phyloP scores from a whole-genome alignment of 2,329 filamentous ascomycete genomes.

The Cyphellophora europaea region DNA sequence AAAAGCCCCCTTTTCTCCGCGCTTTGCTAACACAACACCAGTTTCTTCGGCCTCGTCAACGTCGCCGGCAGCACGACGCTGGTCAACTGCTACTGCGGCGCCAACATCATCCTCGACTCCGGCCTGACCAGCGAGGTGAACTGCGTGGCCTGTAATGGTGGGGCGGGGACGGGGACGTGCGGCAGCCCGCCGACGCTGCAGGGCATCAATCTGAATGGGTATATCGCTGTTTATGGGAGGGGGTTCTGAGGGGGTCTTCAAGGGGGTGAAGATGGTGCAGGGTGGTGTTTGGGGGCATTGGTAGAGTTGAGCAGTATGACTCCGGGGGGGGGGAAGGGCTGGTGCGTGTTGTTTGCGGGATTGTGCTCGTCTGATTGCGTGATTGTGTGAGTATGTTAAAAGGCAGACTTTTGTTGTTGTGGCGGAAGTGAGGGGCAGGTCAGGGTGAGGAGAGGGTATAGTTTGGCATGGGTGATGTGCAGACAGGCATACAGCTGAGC shows the following conservation, averaged over 20 bases:
- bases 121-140: conserved; percentile 2
- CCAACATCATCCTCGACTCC: conserved; percentile 1
- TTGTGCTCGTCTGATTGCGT: not conserved
- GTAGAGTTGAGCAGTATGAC: not conserved
- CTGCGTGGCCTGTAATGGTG: conserved; percentile 8
- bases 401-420: not conserved
- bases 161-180: not conserved
- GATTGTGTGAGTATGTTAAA: not conserved
- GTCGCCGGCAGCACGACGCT: not conserved
- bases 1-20: no score
- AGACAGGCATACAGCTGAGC: no score
- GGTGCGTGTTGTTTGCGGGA: not conserved
- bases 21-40: conserved; percentile 6
- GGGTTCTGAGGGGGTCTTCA: conserved; percentile 36
- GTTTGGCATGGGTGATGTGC: no score
- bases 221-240: conserved; percentile 12
- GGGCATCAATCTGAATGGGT: conserved; percentile 2
- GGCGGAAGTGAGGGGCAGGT: no score
- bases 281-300: no score
- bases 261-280: not conserved
- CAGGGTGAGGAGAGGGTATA: no score
- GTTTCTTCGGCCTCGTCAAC: conserved; percentile 10
- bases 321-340: not conserved
- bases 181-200: conserved; percentile 6
- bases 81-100: conserved; percentile 11